Evolutionary conservation across 192 early-diverging fungal genomes (phyloP).

Genomic region (Coemansia sp.): DNA sequence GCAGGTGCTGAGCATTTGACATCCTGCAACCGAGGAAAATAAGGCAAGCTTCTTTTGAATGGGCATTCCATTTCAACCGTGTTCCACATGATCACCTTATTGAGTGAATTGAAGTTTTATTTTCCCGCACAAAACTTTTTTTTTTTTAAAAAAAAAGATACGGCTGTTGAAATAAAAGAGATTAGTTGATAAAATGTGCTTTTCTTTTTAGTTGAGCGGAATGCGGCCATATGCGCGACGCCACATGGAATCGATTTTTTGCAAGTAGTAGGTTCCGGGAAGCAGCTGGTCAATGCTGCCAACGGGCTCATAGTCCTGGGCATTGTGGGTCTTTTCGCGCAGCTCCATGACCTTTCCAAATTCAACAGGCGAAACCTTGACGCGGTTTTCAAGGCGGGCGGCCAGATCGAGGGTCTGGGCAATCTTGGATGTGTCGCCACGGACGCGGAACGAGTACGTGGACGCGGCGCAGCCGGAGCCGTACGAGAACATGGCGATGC

Average conservation of each 20-base stretch:
- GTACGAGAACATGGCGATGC: constrained; percentile 90
- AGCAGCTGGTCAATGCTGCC: constrained; percentile 65
- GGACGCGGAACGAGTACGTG: constrained; percentile 89
- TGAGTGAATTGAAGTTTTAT: no score
- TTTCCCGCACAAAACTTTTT: no score
- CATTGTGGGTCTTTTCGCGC: constrained; percentile 84
- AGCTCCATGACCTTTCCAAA: constrained; percentile 82
- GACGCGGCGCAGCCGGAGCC: constrained; percentile 95
- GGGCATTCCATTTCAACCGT: no score
- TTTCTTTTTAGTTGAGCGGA: constrained; percentile 44
- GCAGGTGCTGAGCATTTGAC: no score
- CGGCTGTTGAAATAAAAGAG: no score
- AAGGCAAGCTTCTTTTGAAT: no score
- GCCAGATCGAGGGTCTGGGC: constrained; percentile 62
- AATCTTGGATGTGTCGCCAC: constrained; percentile 62
- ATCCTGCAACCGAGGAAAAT: no score
- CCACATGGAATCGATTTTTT: constrained; percentile 88
- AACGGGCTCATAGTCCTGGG: constrained; percentile 75
- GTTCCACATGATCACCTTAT: no score
- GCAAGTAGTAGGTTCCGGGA: constrained; percentile 87
- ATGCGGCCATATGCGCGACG: constrained; percentile 79
- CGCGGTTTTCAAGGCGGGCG: constrained; percentile 70
- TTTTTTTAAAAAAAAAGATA: no score
- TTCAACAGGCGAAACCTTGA: constrained; percentile 67
- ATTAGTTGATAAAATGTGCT: no score